Conservation (phyloP, 352 stramenopile species). For the Plasmopara muralis region DNA sequence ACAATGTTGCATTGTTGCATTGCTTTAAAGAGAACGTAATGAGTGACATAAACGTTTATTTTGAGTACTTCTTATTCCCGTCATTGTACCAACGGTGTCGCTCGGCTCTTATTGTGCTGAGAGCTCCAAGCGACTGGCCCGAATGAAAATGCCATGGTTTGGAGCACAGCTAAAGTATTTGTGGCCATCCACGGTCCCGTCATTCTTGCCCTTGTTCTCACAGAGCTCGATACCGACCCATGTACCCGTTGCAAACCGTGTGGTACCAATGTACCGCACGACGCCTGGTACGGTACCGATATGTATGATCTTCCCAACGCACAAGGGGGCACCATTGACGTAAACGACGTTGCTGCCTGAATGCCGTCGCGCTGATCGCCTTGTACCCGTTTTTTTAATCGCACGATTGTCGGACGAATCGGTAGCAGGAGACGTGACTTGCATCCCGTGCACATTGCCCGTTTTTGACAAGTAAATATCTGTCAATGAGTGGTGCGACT, state of each 20-base stretch:
- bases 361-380: constrained; percentile 20
- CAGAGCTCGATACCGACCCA: constrained; percentile 73
- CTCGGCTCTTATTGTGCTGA: not conserved
- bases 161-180: constrained; percentile 57
- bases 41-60: too few species aligned
- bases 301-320: constrained; percentile 52
- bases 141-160: constrained; percentile 66
- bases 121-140: constrained; percentile 48
- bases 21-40: too few species aligned
- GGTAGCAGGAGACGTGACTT: constrained; percentile 13
- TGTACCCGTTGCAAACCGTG: constrained; percentile 48
- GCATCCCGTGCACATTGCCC: constrained; percentile 12
- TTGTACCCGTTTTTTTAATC: constrained; percentile 2
- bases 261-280: constrained; percentile 62
- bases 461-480: constrained; percentile 33
- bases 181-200: constrained; percentile 46
- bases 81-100: too few species aligned
- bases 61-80: too few species aligned
- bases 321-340: constrained; percentile 34
- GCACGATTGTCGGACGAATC: constrained; percentile 4
- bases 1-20: too few species aligned
- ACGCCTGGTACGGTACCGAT: constrained; percentile 48
- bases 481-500: constrained; percentile 42
- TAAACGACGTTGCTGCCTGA: constrained; percentile 41
- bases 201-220: constrained; percentile 57